Evolutionary conservation across 164 flowering plant species (phyloP), one percentile per base, ranked within the genome.

Genomic region (Berberis vulgaris): DNA sequence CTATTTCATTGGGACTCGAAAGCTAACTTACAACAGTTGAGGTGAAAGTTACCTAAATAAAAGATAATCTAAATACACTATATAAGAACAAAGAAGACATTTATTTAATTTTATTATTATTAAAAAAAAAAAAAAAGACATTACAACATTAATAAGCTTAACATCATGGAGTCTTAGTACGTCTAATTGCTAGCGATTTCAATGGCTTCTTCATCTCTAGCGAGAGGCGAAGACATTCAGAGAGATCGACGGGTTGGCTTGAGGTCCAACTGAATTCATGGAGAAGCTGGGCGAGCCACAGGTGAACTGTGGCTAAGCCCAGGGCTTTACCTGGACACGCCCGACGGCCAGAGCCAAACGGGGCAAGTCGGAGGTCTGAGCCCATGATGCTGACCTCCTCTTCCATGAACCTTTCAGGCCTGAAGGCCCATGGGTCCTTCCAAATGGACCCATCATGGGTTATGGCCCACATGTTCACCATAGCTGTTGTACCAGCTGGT

Each of bases 391-490:
- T 59, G 11, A 89, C 81, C 6, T 87, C 88, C 73, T 84, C 85
- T 4, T 80, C 82, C 2, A 82, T 52, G 72, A 87, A 89, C 71
- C 94, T 54, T 3, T 84, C 86, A 0, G 96, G 96, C 63, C 68
- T 73, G 63, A 89, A 89, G n/a, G 64, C 57, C 78, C 61, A 79
- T 44, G 96, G 91, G 65, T 89, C 85, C 43, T 78, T 71, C 96
- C 96, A 89, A 4, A 87, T 77, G 10, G 81, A 55, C 26, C 73
- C 76, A 69, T 89, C 88, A 44, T 89, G 91, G 63, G 93, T 67
- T 59, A 90, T 88, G 73, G 95, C 92, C 97, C 97, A 90, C 97
- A 90, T 90, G 77, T 90, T 90, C 52, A 90, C 97, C 93, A 90
- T 86, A 0, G 97, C 97, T 0, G 88, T 83, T 0, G 97, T 90